phyloP scores from a whole-genome alignment of 2,329 filamentous ascomycete genomes.

The Didymella pinodella region DNA sequence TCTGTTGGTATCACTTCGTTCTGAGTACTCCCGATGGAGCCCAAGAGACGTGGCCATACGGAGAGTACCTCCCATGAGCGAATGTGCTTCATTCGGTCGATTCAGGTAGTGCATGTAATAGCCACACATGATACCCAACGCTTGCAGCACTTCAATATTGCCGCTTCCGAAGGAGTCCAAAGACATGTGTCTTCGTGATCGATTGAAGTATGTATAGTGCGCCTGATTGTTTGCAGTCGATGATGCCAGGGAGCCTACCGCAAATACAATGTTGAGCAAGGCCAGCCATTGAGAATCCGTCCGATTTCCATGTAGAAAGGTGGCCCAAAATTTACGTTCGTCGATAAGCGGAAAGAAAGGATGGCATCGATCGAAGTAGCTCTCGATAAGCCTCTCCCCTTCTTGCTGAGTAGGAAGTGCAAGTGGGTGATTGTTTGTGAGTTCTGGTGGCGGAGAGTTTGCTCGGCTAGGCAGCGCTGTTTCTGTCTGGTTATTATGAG shows the following conservation, averaged over 20 bases:
- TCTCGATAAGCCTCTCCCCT: slow-evolving; percentile 73
- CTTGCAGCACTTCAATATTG: slow-evolving; percentile 76
- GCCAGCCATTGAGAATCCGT: slow-evolving; percentile 75
- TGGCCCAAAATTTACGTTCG: slow-evolving; percentile 72
- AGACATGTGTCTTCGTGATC: slow-evolving; percentile 70
- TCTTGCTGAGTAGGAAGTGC: slow-evolving; percentile 67
- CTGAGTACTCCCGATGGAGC: slow-evolving; percentile 70
- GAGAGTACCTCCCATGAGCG: slow-evolving; percentile 73
- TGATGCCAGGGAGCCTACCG: slow-evolving; percentile 75
- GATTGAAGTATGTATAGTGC: slow-evolving; percentile 74
- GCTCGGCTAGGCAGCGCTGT: slow-evolving; percentile 49
- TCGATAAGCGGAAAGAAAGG: slow-evolving; percentile 77
- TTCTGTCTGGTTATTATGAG: slow-evolving; percentile 52
- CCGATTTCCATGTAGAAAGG: slow-evolving; percentile 68
- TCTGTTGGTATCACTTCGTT: slow-evolving; percentile 35
- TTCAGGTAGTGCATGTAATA: slow-evolving; percentile 83
- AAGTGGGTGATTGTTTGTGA: slow-evolving; percentile 43
- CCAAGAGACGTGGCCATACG: slow-evolving; percentile 78
- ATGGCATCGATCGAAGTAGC: slow-evolving; percentile 78
- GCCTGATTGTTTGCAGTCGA: slow-evolving; percentile 68
- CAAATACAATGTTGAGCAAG: slow-evolving; percentile 78
- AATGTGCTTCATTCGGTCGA: slow-evolving; percentile 78
- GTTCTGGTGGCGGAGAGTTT: slow-evolving; percentile 48
- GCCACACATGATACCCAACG: slow-evolving; percentile 74
- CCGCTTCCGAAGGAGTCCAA: slow-evolving; percentile 74